A percentile compares a stretch with the other conserved stretches of the same genome.
Conservation (phyloP, 2,329 filamentous ascomycete genomes). For the Trichoderma atrobrunneum region DNA sequence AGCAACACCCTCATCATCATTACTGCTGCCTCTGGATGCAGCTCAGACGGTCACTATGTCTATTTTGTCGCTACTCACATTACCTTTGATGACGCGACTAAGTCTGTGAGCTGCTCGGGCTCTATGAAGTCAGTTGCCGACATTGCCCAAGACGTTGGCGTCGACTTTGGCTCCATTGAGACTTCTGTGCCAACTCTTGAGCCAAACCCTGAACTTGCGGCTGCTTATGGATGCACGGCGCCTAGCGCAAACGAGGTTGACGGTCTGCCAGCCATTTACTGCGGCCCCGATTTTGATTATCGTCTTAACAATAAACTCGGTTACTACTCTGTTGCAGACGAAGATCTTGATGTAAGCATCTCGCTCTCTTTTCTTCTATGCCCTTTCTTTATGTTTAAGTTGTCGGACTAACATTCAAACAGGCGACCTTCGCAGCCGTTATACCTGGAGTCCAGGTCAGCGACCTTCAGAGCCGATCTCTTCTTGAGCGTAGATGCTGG, state of each 20-base stretch:
- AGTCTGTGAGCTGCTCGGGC: not conserved
- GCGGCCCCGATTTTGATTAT: not conserved
- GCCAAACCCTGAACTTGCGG: not conserved
- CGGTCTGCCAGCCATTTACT: not conserved
- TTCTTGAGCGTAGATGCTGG: not conserved
- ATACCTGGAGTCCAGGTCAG: not conserved
- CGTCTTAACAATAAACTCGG: not conserved
- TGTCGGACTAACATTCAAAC: not conserved
- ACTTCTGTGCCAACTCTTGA: not conserved
- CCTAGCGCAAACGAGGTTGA: not conserved
- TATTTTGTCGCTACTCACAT: slow-evolving; percentile 1
- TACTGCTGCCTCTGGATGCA: not conserved
- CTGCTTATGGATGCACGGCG: not conserved
- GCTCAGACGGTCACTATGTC: not conserved
- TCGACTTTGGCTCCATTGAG: slow-evolving; percentile 1
- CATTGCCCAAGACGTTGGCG: not conserved
- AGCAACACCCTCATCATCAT: not conserved
- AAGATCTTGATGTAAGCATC: not conserved
- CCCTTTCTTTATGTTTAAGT: not conserved
- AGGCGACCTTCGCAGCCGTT: not conserved
- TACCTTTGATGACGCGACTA: not conserved
- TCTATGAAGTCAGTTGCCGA: not conserved
- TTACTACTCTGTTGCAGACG: not conserved
- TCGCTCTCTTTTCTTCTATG: not conserved
- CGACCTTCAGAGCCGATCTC: not conserved